phyloP scores from a whole-genome alignment of 805 yeast species.

The Candida coquimbonensis region DNA sequence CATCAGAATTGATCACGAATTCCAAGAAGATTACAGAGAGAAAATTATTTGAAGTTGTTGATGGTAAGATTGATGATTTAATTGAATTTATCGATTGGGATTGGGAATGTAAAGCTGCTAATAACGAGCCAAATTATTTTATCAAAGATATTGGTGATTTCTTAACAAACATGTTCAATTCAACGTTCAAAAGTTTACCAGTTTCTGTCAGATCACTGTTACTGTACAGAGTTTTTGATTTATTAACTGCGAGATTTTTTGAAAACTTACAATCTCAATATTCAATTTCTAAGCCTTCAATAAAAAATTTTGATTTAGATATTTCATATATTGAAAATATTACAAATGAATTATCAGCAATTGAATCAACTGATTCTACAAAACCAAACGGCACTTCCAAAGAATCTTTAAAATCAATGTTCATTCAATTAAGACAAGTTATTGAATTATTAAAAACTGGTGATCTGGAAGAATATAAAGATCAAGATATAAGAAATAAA shows the following conservation, averaged over 20 bases:
- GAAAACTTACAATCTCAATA: constrained; percentile 49
- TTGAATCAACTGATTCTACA: not conserved
- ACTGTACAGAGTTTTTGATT: constrained; percentile 82
- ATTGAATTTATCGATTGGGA: constrained; percentile 81
- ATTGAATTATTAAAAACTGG: constrained; percentile 64
- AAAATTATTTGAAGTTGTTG: constrained; percentile 76
- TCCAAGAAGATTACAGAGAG: constrained; percentile 71
- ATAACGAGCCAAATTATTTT: constrained; percentile 61
- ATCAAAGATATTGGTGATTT: constrained; percentile 81
- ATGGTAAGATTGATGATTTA: constrained; percentile 69
- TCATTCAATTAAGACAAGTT: constrained; percentile 73
- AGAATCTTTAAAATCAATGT: constrained; percentile 62
- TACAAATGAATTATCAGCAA: constrained; percentile 29
- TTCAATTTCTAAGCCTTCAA: constrained; percentile 46
- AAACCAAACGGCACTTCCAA: constrained; percentile 18
- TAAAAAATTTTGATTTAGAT: constrained; percentile 76
- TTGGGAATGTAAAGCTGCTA: constrained; percentile 54
- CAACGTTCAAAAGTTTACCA: constrained; percentile 80
- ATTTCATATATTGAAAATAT: constrained; percentile 63
- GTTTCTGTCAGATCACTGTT: constrained; percentile 68
- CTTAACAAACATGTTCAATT: constrained; percentile 75
- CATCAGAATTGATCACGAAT: constrained; percentile 47
- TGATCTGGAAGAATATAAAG: constrained; percentile 55
- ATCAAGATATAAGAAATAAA: constrained; percentile 47
- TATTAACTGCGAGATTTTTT: constrained; percentile 65